phyloP scores from a whole-genome alignment of 805 yeast species.

The Debaryomyces tyrocola region DNA sequence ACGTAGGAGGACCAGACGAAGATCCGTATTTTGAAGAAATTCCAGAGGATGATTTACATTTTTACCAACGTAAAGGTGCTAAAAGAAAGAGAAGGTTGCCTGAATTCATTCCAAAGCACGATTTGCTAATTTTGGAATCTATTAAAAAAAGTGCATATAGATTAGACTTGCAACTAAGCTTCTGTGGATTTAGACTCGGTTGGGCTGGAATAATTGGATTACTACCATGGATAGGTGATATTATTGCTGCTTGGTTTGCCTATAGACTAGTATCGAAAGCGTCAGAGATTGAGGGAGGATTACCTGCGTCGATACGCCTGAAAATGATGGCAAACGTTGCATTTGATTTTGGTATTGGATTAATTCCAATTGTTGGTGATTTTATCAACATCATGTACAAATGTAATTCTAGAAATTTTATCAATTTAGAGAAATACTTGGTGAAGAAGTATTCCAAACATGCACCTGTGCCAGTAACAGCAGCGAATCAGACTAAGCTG shows the following conservation, averaged over 20 bases:
- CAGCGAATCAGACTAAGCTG: not conserved
- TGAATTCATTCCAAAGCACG: slow-evolving; percentile 31
- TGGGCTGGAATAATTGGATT: slow-evolving; percentile 45
- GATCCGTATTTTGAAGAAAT: slow-evolving; percentile 44
- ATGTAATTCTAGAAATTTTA: slow-evolving; percentile 72
- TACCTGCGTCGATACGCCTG: slow-evolving; percentile 29
- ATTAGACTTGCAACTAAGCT: slow-evolving; percentile 37
- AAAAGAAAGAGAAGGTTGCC: slow-evolving; percentile 39
- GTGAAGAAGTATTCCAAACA: slow-evolving; percentile 28
- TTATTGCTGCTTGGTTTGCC: slow-evolving; percentile 30
- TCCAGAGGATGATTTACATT: slow-evolving; percentile 40
- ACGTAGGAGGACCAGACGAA: slow-evolving; percentile 24
- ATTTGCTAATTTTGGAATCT: slow-evolving; percentile 32
- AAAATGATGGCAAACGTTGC: slow-evolving; percentile 38
- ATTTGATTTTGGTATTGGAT: slow-evolving; percentile 41
- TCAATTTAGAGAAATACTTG: slow-evolving; percentile 43
- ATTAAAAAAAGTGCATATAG: slow-evolving; percentile 39
- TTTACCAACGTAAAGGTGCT: slow-evolving; percentile 42
- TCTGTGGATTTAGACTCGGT: slow-evolving; percentile 41
- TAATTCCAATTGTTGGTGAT: slow-evolving; percentile 77
- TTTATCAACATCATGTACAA: slow-evolving; percentile 69
- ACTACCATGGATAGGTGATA: slow-evolving; percentile 43
- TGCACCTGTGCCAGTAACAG: not conserved
- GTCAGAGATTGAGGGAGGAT: slow-evolving; percentile 35
- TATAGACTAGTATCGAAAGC: slow-evolving; percentile 32